Evolutionary conservation across 169 alveolate species (phyloP), one percentile per base, ranked within the genome.

Genomic region (Eimeria praecox): DNA sequence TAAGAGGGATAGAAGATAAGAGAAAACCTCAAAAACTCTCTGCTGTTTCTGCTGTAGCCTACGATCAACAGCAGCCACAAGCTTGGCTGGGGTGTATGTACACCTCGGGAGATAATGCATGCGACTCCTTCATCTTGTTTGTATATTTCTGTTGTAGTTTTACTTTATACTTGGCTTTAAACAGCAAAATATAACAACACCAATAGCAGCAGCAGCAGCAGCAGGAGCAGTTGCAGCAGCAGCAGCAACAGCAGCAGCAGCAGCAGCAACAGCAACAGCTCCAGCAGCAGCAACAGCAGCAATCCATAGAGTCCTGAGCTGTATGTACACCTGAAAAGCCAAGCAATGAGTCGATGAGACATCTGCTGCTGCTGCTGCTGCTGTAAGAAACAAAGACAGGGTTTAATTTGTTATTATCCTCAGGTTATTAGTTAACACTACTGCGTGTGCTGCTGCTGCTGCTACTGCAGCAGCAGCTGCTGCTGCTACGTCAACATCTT

Each of bases 211-310:
- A 73, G 33, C n/a, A 64, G 75, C 75, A 12, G 75, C 40, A n/a
- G 75, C 10, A 24, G n/a, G 10, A 64, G 75, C 75, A 64, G 75
- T 27, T 12, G 75, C n/a, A 20, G 33, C 75, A 64, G 75, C 75
- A 12, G 75, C n/a, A 64, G 75, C 75, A 6, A 27, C 75, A 64
- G 75, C 75, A 64, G 75, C 75, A n/a, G 75, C 40, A 8, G n/a
- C 75, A 64, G 10, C 35, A 64, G n/a, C 75, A 24, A 27, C 75
- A 64, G 75, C 75, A 64, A 27, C 75, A 64, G 75, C n/a, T n/a
- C n/a, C n/a, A 64, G 35, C 40, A 64, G n/a, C 75, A 64, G 75
- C 75, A 24, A 27, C 75, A 64, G 75, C 75, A 64, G 75, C 75
- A 64, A 6, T 24, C n/a, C 75, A 64, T 64, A 18, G n/a, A 64